These are phyloP conservation scores for Larix kaempferi DNA, from an alignment of 75 land plant species.

Conservation along the genomic window DNA sequence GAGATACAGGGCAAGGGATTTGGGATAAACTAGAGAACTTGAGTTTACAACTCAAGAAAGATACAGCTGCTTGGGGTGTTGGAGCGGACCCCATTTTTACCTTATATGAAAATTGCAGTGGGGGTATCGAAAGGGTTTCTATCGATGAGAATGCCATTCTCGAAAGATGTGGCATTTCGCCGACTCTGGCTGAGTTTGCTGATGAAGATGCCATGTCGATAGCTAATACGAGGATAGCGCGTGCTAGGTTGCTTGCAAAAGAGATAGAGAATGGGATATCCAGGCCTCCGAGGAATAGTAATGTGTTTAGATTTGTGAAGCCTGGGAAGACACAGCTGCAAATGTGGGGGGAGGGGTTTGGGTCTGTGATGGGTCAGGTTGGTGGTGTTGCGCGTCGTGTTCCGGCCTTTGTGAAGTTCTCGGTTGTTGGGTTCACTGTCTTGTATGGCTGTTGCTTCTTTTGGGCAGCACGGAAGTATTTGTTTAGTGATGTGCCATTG, in stretches of 20 bases:
- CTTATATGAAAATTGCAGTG: constrained; percentile 33
- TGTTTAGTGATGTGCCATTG: constrained; percentile 13
- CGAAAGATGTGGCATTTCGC: constrained; percentile 18
- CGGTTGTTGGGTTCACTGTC: constrained; percentile 21
- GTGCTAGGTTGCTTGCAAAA: constrained; percentile 44
- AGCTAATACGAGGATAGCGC: constrained; percentile 17
- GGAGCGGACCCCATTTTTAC: constrained; percentile 60
- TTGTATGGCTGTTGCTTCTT: constrained; percentile 34
- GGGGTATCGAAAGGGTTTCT: constrained; percentile 31
- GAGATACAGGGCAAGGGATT: constrained; percentile 11
- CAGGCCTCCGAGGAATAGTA: constrained; percentile 40
- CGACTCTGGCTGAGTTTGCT: not conserved
- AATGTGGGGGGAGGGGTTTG: constrained; percentile 11
- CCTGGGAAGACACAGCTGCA: not conserved
- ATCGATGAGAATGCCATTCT: constrained; percentile 62
- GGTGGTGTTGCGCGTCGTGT: not conserved
- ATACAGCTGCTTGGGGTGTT: constrained; percentile 51
- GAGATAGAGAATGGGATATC: constrained; percentile 46
- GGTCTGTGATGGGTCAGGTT: constrained; percentile 10
- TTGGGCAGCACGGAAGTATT: constrained; percentile 20
- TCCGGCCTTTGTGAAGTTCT: constrained; percentile 12
- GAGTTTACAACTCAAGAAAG: constrained; percentile 41
- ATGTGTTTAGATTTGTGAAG: constrained; percentile 43
- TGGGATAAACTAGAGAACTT: constrained; percentile 36
- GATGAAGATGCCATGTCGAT: constrained; percentile 12